phyloP scores from a whole-genome alignment of 148 eudicot species.

The Agrostemma githago region DNA sequence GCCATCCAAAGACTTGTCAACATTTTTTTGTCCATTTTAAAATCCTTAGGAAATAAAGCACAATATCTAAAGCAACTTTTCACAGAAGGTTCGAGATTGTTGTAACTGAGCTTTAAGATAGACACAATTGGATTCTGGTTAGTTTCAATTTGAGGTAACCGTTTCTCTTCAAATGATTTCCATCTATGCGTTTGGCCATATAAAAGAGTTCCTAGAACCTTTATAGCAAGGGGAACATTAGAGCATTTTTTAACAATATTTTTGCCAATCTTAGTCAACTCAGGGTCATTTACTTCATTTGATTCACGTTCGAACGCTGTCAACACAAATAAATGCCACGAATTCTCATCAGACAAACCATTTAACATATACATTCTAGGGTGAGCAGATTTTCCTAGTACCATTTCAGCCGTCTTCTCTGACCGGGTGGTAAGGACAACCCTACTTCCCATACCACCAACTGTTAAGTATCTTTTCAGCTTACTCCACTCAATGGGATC shows the following conservation, averaged over 20 bases:
- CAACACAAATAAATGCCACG: background rate
- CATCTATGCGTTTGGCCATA: background rate
- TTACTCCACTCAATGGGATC: background rate
- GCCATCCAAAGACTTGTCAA: background rate
- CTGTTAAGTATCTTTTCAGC: background rate
- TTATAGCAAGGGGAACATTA: background rate
- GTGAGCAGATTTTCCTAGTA: background rate
- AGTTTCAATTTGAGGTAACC: background rate
- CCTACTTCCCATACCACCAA: background rate
- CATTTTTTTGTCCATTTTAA: too few species aligned
- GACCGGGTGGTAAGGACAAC: background rate
- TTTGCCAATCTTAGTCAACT: background rate
- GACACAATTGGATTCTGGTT: background rate
- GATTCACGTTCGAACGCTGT: background rate
- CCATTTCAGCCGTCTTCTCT: background rate
- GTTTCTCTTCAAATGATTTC: background rate
- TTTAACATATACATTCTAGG: background rate
- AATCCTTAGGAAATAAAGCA: background rate
- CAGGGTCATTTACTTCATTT: background rate
- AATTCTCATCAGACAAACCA: background rate
- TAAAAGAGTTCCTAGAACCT: background rate
- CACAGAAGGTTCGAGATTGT: background rate
- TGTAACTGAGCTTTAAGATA: background rate
- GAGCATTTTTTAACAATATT: background rate
- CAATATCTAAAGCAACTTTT: background rate